Conservation (phyloP, 1,284 basidiomycete species). For the Ceratobasidium sp. region DNA sequence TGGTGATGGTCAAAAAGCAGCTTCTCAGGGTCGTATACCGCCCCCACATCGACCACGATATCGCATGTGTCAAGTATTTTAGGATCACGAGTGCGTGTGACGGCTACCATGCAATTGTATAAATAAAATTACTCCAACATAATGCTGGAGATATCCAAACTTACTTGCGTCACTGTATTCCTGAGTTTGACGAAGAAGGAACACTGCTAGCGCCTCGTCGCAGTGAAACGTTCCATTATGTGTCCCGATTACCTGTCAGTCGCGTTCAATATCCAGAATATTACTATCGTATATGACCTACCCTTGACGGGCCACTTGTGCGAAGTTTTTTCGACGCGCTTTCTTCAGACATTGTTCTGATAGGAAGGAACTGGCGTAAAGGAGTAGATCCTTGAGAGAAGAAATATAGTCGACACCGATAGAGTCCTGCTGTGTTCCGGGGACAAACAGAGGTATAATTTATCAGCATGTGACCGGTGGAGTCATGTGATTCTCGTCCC, state of each 20-base stretch:
- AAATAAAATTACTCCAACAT: not conserved
- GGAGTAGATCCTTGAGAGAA: not conserved
- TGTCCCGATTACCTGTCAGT: constrained; percentile 79
- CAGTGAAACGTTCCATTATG: constrained; percentile 98
- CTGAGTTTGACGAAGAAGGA: constrained; percentile 82
- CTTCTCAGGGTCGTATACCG: constrained; percentile 82
- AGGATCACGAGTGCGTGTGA: constrained; percentile 86
- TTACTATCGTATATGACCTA: not conserved
- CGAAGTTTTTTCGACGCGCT: constrained; percentile 12
- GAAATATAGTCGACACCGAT: not conserved
- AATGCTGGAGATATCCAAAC: constrained; percentile 41
- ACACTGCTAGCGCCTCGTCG: constrained; percentile 95
- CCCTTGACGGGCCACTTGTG: constrained; percentile 23
- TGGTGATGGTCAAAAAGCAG: constrained; percentile 97
- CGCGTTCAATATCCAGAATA: not conserved
- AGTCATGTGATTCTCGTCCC: not conserved
- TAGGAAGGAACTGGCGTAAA: not conserved
- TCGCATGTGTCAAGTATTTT: constrained; percentile 83
- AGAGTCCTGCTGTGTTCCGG: not conserved
- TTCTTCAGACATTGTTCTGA: constrained; percentile 23
- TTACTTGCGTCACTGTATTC: constrained; percentile 79
- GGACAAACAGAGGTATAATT: not conserved
- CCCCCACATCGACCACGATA: constrained; percentile 98
- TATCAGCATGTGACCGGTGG: not conserved
- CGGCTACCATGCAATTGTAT: constrained; percentile 57